Percentiles rank a stretch among this genome's conserved stretches.
Evolutionary conservation across 768 basidiomycete genomes (phyloP).

Genomic region (Podaxis pistillaris): DNA sequence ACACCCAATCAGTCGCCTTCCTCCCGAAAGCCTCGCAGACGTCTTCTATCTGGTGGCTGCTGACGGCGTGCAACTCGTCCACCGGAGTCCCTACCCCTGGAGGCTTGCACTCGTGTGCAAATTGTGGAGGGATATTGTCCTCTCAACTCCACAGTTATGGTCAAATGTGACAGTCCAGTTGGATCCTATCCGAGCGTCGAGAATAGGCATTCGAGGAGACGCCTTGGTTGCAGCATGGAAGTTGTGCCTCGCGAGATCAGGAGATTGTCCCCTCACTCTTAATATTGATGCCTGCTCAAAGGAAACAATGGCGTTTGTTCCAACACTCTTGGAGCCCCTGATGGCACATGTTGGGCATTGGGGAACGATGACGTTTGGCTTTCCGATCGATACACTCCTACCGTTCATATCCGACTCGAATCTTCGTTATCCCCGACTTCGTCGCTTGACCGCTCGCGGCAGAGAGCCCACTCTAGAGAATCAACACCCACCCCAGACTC

Average conservation of each 20-base stretch:
- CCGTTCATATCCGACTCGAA: not conserved
- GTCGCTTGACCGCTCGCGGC: not conserved
- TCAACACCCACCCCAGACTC: not conserved
- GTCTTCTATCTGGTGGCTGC: not conserved
- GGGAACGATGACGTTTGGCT: not conserved
- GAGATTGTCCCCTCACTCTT: not conserved
- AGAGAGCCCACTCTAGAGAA: not conserved
- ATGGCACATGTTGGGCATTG: slow-evolving; percentile 1
- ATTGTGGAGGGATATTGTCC: not conserved
- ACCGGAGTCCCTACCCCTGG: not conserved
- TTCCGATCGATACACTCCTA: not conserved
- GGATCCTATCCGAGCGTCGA: not conserved
- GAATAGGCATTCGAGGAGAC: not conserved
- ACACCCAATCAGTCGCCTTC: not conserved
- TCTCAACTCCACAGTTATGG: slow-evolving; percentile 1
- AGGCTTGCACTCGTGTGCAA: slow-evolving; percentile 1
- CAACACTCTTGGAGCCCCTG: not conserved
- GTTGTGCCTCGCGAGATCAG: slow-evolving; percentile 1
- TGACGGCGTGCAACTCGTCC: not conserved
- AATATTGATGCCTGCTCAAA: not conserved
- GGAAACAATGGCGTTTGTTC: not conserved
- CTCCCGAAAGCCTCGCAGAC: slow-evolving; percentile 3
- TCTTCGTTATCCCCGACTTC: not conserved
- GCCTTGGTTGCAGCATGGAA: not conserved
- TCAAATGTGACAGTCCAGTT: not conserved